These are phyloP conservation scores for Aspergillus aculeatinus DNA, from an alignment of 2,329 filamentous ascomycete species.

Conservation along the genomic window DNA sequence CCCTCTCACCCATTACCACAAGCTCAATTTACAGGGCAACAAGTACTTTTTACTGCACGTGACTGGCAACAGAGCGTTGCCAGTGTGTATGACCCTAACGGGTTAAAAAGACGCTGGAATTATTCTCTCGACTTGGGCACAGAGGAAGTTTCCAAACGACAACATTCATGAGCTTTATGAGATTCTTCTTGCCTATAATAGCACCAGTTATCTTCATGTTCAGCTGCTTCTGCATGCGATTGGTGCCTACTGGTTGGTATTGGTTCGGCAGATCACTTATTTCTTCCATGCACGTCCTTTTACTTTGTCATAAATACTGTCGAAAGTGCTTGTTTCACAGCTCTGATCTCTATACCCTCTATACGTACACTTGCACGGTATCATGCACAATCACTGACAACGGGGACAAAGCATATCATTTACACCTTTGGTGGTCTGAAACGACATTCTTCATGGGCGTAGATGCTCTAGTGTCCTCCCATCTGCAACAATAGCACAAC, in stretches of 20 bases:
- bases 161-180: conserved; percentile 25
- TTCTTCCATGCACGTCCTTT: background rate
- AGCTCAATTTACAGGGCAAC: conserved; percentile 32
- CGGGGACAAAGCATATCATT: background rate
- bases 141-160: conserved; percentile 33
- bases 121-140: conserved; percentile 35
- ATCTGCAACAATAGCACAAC: background rate
- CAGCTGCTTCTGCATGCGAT: background rate
- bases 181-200: background rate
- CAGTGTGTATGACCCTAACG: conserved; percentile 48
- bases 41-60: conserved; percentile 44
- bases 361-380: background rate
- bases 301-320: background rate
- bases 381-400: background rate
- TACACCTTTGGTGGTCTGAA: background rate
- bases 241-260: background rate
- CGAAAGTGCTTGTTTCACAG: background rate
- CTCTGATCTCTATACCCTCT: background rate
- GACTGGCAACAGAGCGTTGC: conserved; percentile 52
- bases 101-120: conserved; percentile 47
- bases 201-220: background rate
- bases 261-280: background rate
- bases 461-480: background rate
- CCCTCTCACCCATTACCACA: conserved; percentile 36
- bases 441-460: background rate